Evolutionary conservation across 2,329 filamentous ascomycete genomes (phyloP).

Genomic region (Fusarium verrucosum): DNA sequence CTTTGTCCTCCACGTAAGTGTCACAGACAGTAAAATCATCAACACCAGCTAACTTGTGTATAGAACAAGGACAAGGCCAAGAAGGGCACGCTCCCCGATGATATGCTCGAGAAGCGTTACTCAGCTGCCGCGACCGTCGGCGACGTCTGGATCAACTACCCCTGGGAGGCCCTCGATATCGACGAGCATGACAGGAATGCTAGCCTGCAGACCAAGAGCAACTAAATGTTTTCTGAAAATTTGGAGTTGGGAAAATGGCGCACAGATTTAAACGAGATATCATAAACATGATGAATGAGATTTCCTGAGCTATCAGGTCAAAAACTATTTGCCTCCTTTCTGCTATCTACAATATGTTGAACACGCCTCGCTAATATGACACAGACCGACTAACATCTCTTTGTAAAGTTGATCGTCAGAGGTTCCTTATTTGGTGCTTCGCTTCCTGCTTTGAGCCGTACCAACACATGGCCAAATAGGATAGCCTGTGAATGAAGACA

Average conservation of each 20-base stretch:
- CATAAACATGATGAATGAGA: slow-evolving; percentile 24
- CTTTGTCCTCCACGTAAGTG: slow-evolving; percentile 89
- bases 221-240: slow-evolving; percentile 31
- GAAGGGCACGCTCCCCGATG: slow-evolving; percentile 83
- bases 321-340: background rate
- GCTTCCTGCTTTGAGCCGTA: background rate
- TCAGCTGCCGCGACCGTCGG: slow-evolving; percentile 84
- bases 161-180: slow-evolving; percentile 95
- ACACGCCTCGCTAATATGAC: background rate
- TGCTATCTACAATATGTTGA: background rate
- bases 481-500: background rate
- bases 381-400: background rate
- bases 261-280: slow-evolving; percentile 20
- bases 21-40: rapidly evolving
- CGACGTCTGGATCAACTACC: slow-evolving; percentile 99
- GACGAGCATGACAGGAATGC: slow-evolving; percentile 87
- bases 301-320: slow-evolving; percentile 9
- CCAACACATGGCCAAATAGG: background rate
- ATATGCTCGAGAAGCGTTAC: slow-evolving; percentile 83
- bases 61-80: slow-evolving; percentile 98
- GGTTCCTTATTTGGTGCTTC: background rate
- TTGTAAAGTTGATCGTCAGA: no score
- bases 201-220: slow-evolving; percentile 52
- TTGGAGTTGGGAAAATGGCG: slow-evolving; percentile 37
- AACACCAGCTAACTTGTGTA: slow-evolving; percentile 9